These are phyloP conservation scores for Clitoria ternatea DNA, from an alignment of 306 rosid genomes.

Conservation along the genomic window DNA sequence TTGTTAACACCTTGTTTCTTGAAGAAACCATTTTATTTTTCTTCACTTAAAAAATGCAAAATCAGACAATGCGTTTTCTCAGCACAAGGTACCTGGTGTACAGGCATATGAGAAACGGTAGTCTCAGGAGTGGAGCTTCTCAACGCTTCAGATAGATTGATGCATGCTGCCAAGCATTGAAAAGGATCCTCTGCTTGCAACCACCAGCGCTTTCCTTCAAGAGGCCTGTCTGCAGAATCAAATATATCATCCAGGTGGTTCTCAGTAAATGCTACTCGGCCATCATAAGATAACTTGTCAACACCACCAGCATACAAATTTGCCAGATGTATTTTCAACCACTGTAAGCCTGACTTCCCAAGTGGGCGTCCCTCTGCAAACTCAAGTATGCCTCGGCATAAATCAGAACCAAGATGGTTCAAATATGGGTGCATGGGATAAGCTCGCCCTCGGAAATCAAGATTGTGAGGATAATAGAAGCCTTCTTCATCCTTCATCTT, in stretches of 20 bases:
- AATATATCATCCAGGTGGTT: constrained; percentile 67
- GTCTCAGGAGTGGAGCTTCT: constrained; percentile 88
- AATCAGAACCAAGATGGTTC: constrained; percentile 97
- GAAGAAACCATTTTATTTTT: background rate
- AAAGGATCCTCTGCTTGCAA: constrained; percentile 96
- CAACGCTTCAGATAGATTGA: constrained; percentile 80
- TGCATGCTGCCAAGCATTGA: constrained; percentile 88
- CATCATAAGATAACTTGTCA: constrained; percentile 76
- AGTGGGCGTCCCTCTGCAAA: constrained; percentile 89
- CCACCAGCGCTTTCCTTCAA: constrained; percentile 96
- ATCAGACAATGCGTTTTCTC: background rate
- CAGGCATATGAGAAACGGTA: constrained; percentile 75
- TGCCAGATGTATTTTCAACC: constrained; percentile 97
- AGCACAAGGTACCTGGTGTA: constrained; percentile 72
- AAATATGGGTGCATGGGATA: constrained; percentile 95
- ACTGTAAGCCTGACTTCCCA: constrained; percentile 77
- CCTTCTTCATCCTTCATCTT: constrained; percentile 96
- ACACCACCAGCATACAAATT: constrained; percentile 91
- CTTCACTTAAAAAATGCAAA: background rate
- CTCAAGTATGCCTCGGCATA: constrained; percentile 91
- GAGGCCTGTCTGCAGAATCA: constrained; percentile 84
- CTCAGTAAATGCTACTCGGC: constrained; percentile 63
- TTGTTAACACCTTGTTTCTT: background rate
- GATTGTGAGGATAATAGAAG: constrained; percentile 95
- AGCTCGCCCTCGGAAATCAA: constrained; percentile 98